Evolutionary conservation across 139 green algal genomes (phyloP), one percentile per base, ranked within the genome.

Genomic region (Chlamydomonas schloesseri): DNA sequence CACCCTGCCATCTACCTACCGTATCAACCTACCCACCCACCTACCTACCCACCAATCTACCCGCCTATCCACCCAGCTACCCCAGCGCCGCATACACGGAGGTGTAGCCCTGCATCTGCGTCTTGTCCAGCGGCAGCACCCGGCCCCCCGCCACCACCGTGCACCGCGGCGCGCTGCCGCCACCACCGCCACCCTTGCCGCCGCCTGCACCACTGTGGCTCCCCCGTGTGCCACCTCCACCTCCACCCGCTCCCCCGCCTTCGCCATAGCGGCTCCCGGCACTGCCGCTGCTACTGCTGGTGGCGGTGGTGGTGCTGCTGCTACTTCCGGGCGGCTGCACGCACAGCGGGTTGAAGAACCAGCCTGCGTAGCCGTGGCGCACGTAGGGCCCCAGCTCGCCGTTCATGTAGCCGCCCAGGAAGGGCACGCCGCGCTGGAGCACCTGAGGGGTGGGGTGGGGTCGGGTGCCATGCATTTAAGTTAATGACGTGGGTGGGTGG

Each of bases 371-470:
- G 0, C 68, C 69, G 34, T 34, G 53, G 13, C 69, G 81, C 71
- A 87, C 81, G 15, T 64, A 24, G 20, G 81, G 81, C 17, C 81
- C 81, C 50, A 87, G 68, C 68, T 87, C 81, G 13, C 81, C 81
- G n/a, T 79, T 71, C 69, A 70, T 80, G 81, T 69, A 87, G 46
- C 69, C 81, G 36, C 81, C 81, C 33, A 87, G 34, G 34, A 87
- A 71, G 28, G 81, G 81, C 28, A 79, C 55, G 23, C 33, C 33
- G 11, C 46, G 69, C 2, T 47, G 65, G 28, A 87, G 81, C 31
- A 79, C 81, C 81, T 87, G 81, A 1, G 17, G 2, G 53, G n/a
- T n/a, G n/a, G n/a, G n/a, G n/a, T n/a, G n/a, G n/a, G n/a, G n/a
- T n/a, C n/a, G n/a, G n/a, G n/a, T n/a, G n/a, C n/a, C n/a, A n/a